Evolutionary conservation across 2,329 filamentous ascomycete species (phyloP).

Genomic region (Colletotrichum sp.): DNA sequence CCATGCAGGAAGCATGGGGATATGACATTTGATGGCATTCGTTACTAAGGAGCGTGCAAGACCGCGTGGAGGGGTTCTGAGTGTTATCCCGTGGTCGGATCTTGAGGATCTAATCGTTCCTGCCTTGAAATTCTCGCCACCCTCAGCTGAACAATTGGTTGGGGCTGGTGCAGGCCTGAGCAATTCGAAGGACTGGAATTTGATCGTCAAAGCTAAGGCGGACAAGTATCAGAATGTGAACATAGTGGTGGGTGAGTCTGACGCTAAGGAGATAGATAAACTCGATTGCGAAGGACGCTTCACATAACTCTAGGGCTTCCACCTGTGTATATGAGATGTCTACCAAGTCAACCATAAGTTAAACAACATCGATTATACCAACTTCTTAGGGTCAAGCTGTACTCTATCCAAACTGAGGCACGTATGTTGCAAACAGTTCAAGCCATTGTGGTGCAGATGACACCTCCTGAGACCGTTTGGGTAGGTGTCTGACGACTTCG

Average conservation of each 20-base stretch:
- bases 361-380: no score
- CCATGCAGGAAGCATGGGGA: neutral
- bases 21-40: neutral
- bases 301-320: neutral
- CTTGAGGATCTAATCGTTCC: conserved; percentile 1
- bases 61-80: neutral
- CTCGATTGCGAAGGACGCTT: neutral
- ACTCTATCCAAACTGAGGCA: no score
- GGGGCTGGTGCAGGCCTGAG: neutral
- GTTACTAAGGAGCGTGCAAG: neutral
- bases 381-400: no score
- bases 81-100: neutral
- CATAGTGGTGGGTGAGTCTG: neutral
- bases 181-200: neutral
- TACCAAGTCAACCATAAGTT: no score
- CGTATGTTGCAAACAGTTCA: no score
- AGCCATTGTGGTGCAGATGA: no score
- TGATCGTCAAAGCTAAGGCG: neutral
- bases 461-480: no score
- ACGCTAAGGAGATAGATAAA: neutral
- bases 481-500: no score
- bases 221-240: neutral
- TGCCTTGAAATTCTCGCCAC: neutral
- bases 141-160: neutral
- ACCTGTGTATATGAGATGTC: no score